phyloP scores from a whole-genome alignment of 352 stramenopile species.

The Globisporangium cylindrosporum region DNA sequence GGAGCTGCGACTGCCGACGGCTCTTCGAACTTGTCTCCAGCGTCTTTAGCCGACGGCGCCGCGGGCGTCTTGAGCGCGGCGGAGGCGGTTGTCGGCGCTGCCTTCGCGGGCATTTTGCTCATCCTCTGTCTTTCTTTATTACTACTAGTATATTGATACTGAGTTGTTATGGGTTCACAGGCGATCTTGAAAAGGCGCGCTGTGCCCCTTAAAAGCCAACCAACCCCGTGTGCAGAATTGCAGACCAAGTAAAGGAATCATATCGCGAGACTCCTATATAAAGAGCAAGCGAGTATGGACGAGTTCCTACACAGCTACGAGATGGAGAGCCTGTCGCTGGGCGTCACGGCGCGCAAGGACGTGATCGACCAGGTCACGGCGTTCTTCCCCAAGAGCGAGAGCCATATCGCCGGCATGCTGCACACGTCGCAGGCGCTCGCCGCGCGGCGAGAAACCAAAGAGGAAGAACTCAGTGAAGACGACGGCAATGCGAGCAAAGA shows the following conservation, averaged over 20 bases:
- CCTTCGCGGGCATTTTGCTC: constrained; percentile 27
- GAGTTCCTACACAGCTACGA: constrained; percentile 73
- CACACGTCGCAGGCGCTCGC: constrained; percentile 48
- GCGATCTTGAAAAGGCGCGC: constrained; percentile 26
- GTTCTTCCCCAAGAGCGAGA: constrained; percentile 40
- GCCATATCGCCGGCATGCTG: constrained; percentile 30
- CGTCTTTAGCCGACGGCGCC: constrained; percentile 7
- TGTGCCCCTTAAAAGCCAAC: not conserved
- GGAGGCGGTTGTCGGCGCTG: constrained; percentile 3
- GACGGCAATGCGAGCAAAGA: not conserved
- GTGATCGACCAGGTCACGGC: constrained; percentile 52
- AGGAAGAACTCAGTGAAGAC: not conserved
- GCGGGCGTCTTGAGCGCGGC: constrained; percentile 13
- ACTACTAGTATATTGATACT: no score
- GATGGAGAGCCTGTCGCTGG: constrained; percentile 72
- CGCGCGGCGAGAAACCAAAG: constrained; percentile 24
- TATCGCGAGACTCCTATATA: not conserved
- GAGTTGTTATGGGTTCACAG: not conserved
- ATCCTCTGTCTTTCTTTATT: no score
- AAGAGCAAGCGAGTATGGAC: constrained; percentile 30
- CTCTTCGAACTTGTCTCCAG: constrained; percentile 26
- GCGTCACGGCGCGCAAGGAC: constrained; percentile 55
- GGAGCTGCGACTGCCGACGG: constrained; percentile 3
- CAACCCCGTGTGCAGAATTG: not conserved
- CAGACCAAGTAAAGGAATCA: not conserved